These are phyloP conservation scores for Fusarium mangiferae DNA, from an alignment of 2,329 filamentous ascomycete genomes.

Conservation along the genomic window DNA sequence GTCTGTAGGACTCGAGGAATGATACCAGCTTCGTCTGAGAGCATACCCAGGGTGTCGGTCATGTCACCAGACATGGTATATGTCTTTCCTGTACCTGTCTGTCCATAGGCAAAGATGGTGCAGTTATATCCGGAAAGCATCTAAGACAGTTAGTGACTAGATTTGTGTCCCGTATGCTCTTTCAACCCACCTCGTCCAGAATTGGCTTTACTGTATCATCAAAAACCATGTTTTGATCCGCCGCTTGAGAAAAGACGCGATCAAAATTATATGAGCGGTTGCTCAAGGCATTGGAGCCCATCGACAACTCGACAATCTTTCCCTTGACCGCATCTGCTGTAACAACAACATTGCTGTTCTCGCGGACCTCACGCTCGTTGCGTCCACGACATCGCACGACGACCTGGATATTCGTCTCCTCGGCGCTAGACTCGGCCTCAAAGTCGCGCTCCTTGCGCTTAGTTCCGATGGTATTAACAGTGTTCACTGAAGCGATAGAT, in stretches of 20 bases:
- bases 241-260: conserved; percentile 94
- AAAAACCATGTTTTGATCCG: conserved; percentile 92
- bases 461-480: conserved; percentile 68
- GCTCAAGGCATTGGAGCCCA: conserved; percentile 91
- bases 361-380: conserved; percentile 89
- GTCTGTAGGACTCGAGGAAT: conserved; percentile 90
- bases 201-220: conserved; percentile 96
- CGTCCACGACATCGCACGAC: conserved; percentile 94
- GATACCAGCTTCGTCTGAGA: conserved; percentile 93
- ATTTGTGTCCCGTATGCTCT: background rate
- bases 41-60: conserved; percentile 82
- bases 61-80: conserved; percentile 99
- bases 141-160: conserved; percentile 56
- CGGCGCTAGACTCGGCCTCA: conserved; percentile 70
- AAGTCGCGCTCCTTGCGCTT: conserved; percentile 92
- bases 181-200: conserved; percentile 79
- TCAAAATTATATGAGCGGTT: conserved; percentile 98
- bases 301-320: conserved; percentile 83
- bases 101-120: conserved; percentile 98
- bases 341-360: conserved; percentile 95
- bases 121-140: conserved; percentile 97
- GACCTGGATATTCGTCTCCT: conserved; percentile 97
- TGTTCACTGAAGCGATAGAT: conserved; percentile 69
- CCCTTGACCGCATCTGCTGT: conserved; percentile 89
- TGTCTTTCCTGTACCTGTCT: conserved; percentile 97